Percentiles rank a stretch among this genome's conserved stretches.
phyloP scores from a whole-genome alignment of 2,329 filamentous ascomycete species.

The Paecilomyces variotii region DNA sequence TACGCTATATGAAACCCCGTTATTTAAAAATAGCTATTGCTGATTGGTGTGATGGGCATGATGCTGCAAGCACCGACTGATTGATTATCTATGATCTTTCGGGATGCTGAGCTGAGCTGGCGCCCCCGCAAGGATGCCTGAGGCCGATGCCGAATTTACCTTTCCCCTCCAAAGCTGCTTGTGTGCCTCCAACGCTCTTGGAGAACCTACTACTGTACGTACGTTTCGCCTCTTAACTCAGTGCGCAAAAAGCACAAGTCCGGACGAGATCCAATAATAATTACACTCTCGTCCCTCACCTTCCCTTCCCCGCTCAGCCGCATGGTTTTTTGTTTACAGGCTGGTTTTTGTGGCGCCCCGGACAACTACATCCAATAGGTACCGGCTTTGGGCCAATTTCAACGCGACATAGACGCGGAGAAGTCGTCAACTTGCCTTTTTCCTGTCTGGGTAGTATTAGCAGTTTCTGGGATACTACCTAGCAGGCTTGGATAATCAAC shows the following conservation, averaged over 20 bases:
- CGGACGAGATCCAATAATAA: not conserved
- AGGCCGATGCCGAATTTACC: not conserved
- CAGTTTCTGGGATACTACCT: not conserved
- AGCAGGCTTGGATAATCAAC: not conserved
- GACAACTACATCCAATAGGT: not conserved
- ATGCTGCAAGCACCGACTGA: too few species aligned
- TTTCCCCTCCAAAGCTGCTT: not conserved
- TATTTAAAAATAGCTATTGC: too few species aligned
- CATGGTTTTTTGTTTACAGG: not conserved
- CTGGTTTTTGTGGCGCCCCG: not conserved
- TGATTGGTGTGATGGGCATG: too few species aligned
- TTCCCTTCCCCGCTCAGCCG: not conserved
- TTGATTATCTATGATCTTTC: too few species aligned
- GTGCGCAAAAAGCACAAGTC: not conserved
- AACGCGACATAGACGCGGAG: not conserved
- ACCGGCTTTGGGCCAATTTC: not conserved
- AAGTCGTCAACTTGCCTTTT: not conserved
- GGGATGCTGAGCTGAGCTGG: too few species aligned
- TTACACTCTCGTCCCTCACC: not conserved
- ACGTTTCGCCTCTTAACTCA: conserved; percentile 1
- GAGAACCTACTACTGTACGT: not conserved
- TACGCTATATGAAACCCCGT: too few species aligned
- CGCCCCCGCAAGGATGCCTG: not conserved
- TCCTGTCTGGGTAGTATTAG: not conserved
- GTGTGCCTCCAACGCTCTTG: conserved; percentile 1